Percentiles rank a stretch among this genome's conserved stretches.
Conservation (phyloP, 169 alveolate genomes). For the Besnoitia besnoiti region DNA sequence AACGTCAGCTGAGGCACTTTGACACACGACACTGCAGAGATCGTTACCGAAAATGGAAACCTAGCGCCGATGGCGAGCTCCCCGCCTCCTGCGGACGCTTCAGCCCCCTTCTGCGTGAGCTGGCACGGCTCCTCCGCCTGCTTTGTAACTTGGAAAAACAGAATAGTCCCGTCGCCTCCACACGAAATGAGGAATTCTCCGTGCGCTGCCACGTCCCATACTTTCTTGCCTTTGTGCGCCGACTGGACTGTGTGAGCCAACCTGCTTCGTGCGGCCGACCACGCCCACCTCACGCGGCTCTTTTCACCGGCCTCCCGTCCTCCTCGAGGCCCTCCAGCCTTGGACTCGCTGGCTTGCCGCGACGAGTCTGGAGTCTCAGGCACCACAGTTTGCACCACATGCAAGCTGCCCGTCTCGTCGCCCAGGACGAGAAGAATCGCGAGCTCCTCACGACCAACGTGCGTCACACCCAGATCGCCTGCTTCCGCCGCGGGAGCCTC, state of each 20-base stretch:
- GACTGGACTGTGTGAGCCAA: not conserved
- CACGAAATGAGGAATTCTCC: constrained; percentile 28
- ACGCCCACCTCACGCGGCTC: not conserved
- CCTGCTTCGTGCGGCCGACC: not conserved
- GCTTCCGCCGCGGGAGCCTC: not conserved
- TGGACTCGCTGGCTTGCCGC: not conserved
- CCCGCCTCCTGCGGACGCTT: no score
- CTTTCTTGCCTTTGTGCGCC: constrained; percentile 9
- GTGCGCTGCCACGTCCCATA: not conserved
- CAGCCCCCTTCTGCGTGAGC: no score
- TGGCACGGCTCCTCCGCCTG: no score
- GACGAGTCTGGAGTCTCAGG: constrained; percentile 12
- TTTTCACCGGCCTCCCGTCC: not conserved
- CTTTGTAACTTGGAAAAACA: constrained; percentile 10
- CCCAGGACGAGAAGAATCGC: constrained; percentile 19
- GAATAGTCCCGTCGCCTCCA: constrained; percentile 58
- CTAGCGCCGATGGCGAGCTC: no score
- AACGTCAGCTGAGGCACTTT: not conserved
- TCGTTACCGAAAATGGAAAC: not conserved
- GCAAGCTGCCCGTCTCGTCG: constrained; percentile 52
- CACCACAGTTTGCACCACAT: constrained; percentile 43
- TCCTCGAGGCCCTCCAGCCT: not conserved
- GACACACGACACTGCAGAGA: constrained; percentile 6
- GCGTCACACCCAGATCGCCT: not conserved
- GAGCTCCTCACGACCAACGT: not conserved